Conservation (phyloP, 495 filamentous ascomycete genomes). For the Aspergillus affinis region DNA sequence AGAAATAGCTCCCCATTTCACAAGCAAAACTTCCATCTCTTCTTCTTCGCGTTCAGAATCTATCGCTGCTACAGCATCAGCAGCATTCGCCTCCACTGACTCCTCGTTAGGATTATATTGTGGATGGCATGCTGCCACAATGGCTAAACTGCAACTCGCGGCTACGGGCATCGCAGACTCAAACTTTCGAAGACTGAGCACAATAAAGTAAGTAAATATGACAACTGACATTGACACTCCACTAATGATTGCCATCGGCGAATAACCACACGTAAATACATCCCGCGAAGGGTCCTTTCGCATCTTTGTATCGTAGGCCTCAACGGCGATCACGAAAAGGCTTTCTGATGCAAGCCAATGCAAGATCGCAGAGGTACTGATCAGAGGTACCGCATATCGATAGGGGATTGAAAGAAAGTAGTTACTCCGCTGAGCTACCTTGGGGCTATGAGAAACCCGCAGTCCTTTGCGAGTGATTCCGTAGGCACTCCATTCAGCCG, state of each 20-base stretch:
- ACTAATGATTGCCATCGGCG: not conserved
- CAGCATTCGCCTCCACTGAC: too few relatives aligned
- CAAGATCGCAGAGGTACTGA: not conserved
- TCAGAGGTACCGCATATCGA: not conserved
- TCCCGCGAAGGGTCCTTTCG: not conserved
- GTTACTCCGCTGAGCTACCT: not conserved
- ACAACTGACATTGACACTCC: not conserved
- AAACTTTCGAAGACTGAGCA: not conserved
- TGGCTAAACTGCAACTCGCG: constrained; percentile 6
- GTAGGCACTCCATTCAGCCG: not conserved
- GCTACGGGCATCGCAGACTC: constrained; percentile 1
- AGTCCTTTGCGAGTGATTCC: not conserved
- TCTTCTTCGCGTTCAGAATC: too few relatives aligned
- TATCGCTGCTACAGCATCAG: too few relatives aligned
- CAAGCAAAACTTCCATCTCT: too few relatives aligned
- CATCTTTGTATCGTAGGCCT: not conserved
- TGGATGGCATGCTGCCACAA: constrained; percentile 4
- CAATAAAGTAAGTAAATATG: not conserved
- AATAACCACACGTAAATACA: not conserved
- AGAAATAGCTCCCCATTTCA: too few relatives aligned
- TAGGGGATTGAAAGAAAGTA: not conserved
- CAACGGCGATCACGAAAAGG: not conserved
- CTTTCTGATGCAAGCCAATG: not conserved
- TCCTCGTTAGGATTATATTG: not conserved
- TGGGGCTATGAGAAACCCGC: not conserved